Evolutionary conservation across 208 protist genomes (phyloP), one percentile per base, ranked within the genome.

Genomic region (Zelonia costaricensis): DNA sequence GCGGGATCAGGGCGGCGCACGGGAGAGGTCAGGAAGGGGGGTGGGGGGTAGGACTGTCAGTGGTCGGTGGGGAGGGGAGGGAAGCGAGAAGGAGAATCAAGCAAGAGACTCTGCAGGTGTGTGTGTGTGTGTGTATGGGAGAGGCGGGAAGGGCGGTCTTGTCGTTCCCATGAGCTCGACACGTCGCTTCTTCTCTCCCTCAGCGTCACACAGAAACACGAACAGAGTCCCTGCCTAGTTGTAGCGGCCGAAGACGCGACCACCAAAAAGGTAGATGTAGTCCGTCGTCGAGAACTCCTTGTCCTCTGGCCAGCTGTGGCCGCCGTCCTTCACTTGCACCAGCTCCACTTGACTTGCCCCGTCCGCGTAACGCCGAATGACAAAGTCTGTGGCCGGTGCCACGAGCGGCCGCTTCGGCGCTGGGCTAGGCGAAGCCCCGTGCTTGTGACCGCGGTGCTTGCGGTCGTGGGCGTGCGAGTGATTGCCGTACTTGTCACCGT

Each of bases 201-300:
- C n/a, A n/a, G n/a, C n/a, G n/a, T n/a, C n/a, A n/a, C n/a, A n/a
- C n/a, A n/a, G n/a, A n/a, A n/a, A n/a, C n/a, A n/a, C n/a, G n/a
- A n/a, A n/a, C n/a, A n/a, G n/a, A n/a, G n/a, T n/a, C n/a, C n/a
- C 49, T 5, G 8, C 8, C 49, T 58, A 62, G 36, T 58, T 69
- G 60, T 76, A 86, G 27, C 56, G 55, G 2, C 54, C 59, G 28
- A 89, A 80, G 12, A 80, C 72, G 25, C 74, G 66, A 4, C 45
- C 57, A 1, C 67, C 78, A 69, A 88, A 91, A 7, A 73, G 36
- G 62, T 80, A 71, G 38, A 86, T 86, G 60, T 94, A 85, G n/a
- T 80, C 62, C 33, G 84, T 91, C 25, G 84, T 86, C 2, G 77
- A 80, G 54, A 94, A 91, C 23, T 82, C 58, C 2, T 69, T 27